Conservation (phyloP, 306 rosid species). For the Abrus pulchellus region DNA sequence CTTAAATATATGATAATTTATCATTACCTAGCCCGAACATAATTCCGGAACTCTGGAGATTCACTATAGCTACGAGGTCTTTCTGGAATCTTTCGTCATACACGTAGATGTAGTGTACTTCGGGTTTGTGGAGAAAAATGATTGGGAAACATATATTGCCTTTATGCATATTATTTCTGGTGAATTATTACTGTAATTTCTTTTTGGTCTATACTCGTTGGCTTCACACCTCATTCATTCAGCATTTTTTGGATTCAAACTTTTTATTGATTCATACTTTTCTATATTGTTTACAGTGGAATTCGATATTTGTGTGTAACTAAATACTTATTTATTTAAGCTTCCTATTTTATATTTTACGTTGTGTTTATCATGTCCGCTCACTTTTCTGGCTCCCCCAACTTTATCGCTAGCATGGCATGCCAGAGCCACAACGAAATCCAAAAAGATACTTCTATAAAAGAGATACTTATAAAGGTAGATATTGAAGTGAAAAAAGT, state of each 20-base stretch:
- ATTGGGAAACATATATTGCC: constrained; percentile 40
- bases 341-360: neutral
- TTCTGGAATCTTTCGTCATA: constrained; percentile 56
- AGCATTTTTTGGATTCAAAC: constrained; percentile 17
- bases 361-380: neutral
- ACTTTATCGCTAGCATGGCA: neutral
- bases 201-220: constrained; percentile 25
- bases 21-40: constrained; percentile 40
- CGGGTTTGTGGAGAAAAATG: constrained; percentile 37
- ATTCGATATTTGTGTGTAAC: constrained; percentile 12
- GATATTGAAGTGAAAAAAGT: neutral
- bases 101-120: constrained; percentile 30
- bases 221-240: constrained; percentile 28
- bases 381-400: neutral
- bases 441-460: too few relatives aligned
- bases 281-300: neutral
- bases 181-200: constrained; percentile 32
- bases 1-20: constrained; percentile 29
- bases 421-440: neutral
- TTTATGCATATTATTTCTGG: constrained; percentile 34
- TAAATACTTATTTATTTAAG: constrained; percentile 1
- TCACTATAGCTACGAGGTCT: constrained; percentile 63
- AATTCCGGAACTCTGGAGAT: constrained; percentile 69
- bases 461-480: neutral
- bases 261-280: neutral